A percentile compares a stretch with the other conserved stretches of the same genome.
These are phyloP conservation scores for Candolleomyces aberdarensis DNA, from an alignment of 768 basidiomycete species.

Conservation along the genomic window DNA sequence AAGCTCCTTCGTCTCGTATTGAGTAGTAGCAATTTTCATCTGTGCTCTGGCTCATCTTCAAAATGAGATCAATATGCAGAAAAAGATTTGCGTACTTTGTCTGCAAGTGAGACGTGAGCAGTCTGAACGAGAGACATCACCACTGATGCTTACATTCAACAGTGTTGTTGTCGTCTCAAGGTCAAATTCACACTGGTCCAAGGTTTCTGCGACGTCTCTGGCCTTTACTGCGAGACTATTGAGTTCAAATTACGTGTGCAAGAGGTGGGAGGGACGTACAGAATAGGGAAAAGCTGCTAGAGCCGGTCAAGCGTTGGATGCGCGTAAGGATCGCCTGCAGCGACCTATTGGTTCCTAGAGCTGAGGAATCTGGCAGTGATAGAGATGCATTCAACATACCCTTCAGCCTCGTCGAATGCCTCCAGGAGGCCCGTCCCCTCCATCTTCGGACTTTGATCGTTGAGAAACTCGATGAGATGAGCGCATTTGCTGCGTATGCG, in stretches of 20 bases:
- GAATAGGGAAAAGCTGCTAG: slow-evolving; percentile 32
- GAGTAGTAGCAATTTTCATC: slow-evolving; percentile 10
- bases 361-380: not conserved
- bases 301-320: slow-evolving; percentile 33
- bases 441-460: slow-evolving; percentile 35
- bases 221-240: slow-evolving; percentile 31
- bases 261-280: slow-evolving; percentile 11
- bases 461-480: slow-evolving; percentile 33
- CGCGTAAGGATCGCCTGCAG: slow-evolving; percentile 37
- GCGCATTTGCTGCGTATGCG: slow-evolving; percentile 42
- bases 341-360: slow-evolving; percentile 26
- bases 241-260: not conserved
- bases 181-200: slow-evolving; percentile 41
- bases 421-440: slow-evolving; percentile 38
- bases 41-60: not conserved
- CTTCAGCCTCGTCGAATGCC: slow-evolving; percentile 40
- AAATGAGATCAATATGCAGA: not conserved
- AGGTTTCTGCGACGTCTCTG: slow-evolving; percentile 42
- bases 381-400: slow-evolving; percentile 28
- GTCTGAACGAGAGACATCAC: not conserved
- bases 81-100: slow-evolving; percentile 18
- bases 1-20: slow-evolving; percentile 25
- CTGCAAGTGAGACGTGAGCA: slow-evolving; percentile 9
- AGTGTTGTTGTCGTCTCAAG: slow-evolving; percentile 38
- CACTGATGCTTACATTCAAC: slow-evolving; percentile 35